Base-by-base conservation (phyloP, 2,329 filamentous ascomycete genomes). In the Claviceps sp. region DNA sequence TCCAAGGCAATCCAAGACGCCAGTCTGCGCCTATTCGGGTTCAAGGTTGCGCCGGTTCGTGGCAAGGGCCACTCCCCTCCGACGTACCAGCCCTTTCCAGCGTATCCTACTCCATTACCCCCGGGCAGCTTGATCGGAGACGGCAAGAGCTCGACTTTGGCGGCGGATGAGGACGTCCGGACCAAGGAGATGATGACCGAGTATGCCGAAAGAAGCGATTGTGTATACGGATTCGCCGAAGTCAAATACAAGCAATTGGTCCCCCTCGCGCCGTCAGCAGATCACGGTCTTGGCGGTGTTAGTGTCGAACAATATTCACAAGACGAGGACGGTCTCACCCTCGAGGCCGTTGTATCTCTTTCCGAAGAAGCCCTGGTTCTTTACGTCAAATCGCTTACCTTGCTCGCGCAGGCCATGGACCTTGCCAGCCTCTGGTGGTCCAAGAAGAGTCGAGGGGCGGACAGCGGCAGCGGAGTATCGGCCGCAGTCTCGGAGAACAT, bases 231-330 rank as follows among this genome's bases (percentile, higher is more conserved):
- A 3, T 97, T 98, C 67, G 93, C 93, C 5, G 91, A 98, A 69
- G 91, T 98, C 63, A 98, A 98, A 68, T 96, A 94, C 69, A 93
- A 94, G 67, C 93, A 98, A 67, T 77, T 98, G n/a, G 81, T 96
- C 48, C 93, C 93, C 3, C 72, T 93, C 45, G 82, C 88, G 1
- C 93, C 91, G 1, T 91, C 87, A 0, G 79, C 78, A 58, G 82
- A 87, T 48, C 81, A 85, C 58, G 82, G 81, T 5, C 75, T 89
- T 4, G 83, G 84, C 6, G 81, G 83, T 14, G 67, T 77, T n/a
- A 70, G 71, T 4, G 63, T 71, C 8, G 80, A 84, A 4, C 73
- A 76, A 61, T 62, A 74, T 56, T 66, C 69, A 11, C 64, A 68
- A 13, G 78, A 81, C 11, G 85, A 89, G 16, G 86, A 87, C 41